Conservation (phyloP, 1,284 basidiomycete species). For the Laetiporus sulphureus region DNA sequence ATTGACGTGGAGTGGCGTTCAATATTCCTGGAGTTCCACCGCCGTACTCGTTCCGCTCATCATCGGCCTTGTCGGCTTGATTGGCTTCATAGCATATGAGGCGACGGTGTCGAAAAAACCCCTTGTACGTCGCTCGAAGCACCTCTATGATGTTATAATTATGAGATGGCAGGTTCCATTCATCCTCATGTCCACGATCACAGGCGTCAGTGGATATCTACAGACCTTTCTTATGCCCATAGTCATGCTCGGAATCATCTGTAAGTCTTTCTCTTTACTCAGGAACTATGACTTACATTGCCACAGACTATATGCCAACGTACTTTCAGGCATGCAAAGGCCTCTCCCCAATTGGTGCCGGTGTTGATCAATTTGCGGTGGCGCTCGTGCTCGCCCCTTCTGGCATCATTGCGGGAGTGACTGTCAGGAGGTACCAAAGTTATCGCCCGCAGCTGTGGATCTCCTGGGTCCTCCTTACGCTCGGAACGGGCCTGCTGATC, state of each 20-base stretch:
- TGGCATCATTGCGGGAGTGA: conserved; percentile 22
- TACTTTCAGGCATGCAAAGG: conserved; percentile 43
- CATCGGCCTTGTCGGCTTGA: conserved; percentile 8
- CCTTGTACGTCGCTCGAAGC: conserved; percentile 4
- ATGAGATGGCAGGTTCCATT: conserved; percentile 20
- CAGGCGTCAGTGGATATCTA: conserved; percentile 24
- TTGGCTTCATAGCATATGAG: conserved; percentile 10
- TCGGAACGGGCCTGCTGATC: conserved; percentile 31
- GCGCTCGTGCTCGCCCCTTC: conserved; percentile 25
- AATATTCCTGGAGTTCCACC: conserved; percentile 9
- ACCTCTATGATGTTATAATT: no score
- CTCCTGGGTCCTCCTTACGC: conserved; percentile 32
- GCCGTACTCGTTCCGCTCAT: conserved; percentile 12
- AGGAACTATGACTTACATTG: not conserved
- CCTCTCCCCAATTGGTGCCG: conserved; percentile 34
- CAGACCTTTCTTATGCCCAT: conserved; percentile 14
- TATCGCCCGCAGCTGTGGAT: conserved; percentile 31
- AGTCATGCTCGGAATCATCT: conserved; percentile 13
- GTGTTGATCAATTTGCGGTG: conserved; percentile 32
- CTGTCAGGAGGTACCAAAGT: conserved; percentile 19
- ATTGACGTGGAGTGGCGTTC: conserved; percentile 14
- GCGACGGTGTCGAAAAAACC: conserved; percentile 5
- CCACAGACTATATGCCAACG: conserved; percentile 21
- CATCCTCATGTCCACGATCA: conserved; percentile 23
- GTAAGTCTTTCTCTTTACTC: conserved; percentile 3